Evolutionary conservation across 371 early-diverging fungal species (phyloP).

Genomic region (Ordospora colligata): DNA sequence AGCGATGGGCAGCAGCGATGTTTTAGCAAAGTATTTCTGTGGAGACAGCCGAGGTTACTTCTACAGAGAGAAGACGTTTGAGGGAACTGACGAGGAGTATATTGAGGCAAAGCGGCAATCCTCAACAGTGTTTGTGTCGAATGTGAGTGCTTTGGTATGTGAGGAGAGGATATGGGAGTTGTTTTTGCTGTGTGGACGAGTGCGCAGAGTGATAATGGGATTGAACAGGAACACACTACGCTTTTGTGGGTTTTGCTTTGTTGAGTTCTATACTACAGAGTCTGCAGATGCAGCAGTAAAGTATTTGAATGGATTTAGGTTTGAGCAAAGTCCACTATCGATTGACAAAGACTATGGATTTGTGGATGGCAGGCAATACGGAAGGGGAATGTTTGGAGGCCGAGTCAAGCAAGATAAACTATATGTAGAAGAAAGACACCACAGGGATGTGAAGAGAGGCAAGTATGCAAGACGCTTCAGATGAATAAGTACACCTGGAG

Average conservation of each 20-base stretch:
- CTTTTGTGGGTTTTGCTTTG: conserved; percentile 61
- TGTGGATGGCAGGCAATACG: conserved; percentile 59
- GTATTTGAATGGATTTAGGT: conserved; percentile 34
- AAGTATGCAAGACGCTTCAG: neutral
- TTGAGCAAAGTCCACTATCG: conserved; percentile 45
- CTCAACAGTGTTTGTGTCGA: conserved; percentile 56
- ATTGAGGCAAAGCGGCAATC: conserved; percentile 34
- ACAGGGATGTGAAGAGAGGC: conserved; percentile 22
- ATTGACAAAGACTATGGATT: conserved; percentile 61
- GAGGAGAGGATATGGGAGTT: conserved; percentile 58
- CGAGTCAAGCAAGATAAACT: conserved; percentile 36
- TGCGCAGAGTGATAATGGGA: conserved; percentile 60
- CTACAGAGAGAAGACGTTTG: conserved; percentile 12
- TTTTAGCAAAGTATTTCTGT: neutral
- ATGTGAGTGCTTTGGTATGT: conserved; percentile 26
- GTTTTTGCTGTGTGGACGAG: conserved; percentile 50
- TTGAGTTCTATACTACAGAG: conserved; percentile 48
- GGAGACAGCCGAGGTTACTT: conserved; percentile 1
- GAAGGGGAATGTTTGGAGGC: conserved; percentile 59
- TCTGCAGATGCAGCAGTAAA: conserved; percentile 31
- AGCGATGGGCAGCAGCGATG: neutral
- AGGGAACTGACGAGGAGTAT: conserved; percentile 59
- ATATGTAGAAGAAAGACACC: conserved; percentile 1
- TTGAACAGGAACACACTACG: conserved; percentile 49
- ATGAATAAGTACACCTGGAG: neutral